Conservation (phyloP, 495 filamentous ascomycete species). For the Xylaria cubensis region DNA sequence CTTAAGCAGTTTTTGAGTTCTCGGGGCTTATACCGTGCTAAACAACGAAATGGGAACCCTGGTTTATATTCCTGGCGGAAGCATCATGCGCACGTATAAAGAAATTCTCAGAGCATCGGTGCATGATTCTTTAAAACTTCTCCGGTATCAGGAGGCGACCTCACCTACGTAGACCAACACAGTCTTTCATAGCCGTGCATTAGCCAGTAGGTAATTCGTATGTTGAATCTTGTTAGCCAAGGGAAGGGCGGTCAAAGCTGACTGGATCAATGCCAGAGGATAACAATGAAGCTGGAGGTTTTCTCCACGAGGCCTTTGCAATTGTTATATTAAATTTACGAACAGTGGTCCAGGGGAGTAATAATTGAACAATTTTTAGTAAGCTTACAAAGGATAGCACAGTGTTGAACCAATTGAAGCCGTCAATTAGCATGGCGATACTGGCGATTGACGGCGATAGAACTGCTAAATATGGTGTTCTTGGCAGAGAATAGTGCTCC, state of each 20-base stretch:
- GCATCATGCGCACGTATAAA: neutral
- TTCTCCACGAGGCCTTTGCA: neutral
- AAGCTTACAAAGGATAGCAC: conserved; percentile 17
- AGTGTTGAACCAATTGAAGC: conserved; percentile 10
- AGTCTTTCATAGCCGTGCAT: neutral
- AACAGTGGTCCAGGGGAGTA: neutral
- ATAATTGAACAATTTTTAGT: conserved; percentile 12
- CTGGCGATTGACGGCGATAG: neutral
- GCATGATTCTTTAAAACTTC: conserved; percentile 17
- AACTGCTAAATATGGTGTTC: conserved; percentile 24
- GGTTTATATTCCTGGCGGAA: neutral
- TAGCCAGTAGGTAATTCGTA: neutral
- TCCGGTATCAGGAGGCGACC: neutral
- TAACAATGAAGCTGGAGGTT: neutral
- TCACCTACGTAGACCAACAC: neutral
- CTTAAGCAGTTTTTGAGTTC: neutral
- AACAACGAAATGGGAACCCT: neutral
- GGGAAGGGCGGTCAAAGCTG: neutral
- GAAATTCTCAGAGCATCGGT: neutral
- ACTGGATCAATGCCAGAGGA: neutral
- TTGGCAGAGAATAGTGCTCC: conserved; percentile 25
- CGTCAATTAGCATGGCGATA: neutral
- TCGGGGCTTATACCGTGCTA: neutral
- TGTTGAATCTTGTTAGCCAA: too few species aligned
- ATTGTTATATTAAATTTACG: neutral